Evolutionary conservation across 164 flowering plant genomes (phyloP), one percentile per base, ranked within the genome.

Genomic region (Santalum album): DNA sequence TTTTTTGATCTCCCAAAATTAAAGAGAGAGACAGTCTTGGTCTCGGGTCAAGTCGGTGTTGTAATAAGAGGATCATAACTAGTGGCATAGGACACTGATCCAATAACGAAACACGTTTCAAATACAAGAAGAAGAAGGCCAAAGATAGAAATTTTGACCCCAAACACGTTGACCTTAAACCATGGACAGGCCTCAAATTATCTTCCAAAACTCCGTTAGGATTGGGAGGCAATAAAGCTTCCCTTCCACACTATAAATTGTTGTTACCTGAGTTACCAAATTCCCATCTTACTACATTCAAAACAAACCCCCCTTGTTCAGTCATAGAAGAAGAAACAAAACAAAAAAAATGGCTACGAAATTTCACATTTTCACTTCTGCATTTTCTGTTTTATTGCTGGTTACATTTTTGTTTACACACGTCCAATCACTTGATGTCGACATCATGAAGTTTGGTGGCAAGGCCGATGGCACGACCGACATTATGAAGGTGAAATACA

Each of bases 371-470:
- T 32, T 4, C 16, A 4, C 42, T 4, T 2, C 42, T 38, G 14
- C 42, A 38, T 14, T 38, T 38, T 9, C 17, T 12, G 42, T 14
- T 9, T 15, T 29, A 4, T 29, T 29, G 34, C 34, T 46, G 11
- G 2, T 46, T 6, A 10, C 23, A 11, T n/a, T 20, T 5, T 22
- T 20, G 6, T 46, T 46, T 23, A 12, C 22, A 19, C 50, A 9
- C n/a, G 23, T 22, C 16, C 50, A n/a, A 46, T 20, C 12, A 2
- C 2, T 14, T 16, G 25, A n/a, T 23, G n/a, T 19, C 25, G 12
- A 46, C 50, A 46, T 46, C 50, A 46, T 14, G 25, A 20, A 46
- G 18, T 46, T 6, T 19, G 50, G 50, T 20, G 50, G 22, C 23
- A 46, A 46, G 23, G 50, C 50, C 12, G 50, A 46, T 1, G 50